Evolutionary conservation across 2,329 filamentous ascomycete species (phyloP), one percentile per base, ranked within the genome.

Genomic region (Alternaria gaisen): DNA sequence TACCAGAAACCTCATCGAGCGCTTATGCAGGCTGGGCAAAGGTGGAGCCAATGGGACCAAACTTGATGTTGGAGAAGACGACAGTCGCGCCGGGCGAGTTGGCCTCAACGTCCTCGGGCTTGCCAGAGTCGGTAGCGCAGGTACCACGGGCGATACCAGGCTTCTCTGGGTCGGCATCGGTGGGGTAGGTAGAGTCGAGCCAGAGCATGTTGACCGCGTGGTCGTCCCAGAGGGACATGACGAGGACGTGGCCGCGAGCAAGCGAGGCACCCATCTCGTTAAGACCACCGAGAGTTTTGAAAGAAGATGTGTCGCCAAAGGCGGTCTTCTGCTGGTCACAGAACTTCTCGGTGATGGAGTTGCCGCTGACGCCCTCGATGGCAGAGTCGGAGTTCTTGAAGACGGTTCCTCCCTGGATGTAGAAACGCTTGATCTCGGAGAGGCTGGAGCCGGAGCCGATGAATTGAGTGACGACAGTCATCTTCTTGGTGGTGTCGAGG

Each of bases 151-250:
- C 74, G 30, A 73, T 57, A 72, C 78, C 78, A 16, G 73, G 76
- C 60, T 69, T 72, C 46, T 28, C 58, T 16, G 75, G 57, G 66
- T 75, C 71, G 32, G 65, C 70, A 53, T 76, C 72, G 61, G 81
- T 80, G 50, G 89, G 89, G 82, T 86, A 90, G 74, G 81, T 85
- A 62, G 85, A 86, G 82, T 92, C 90, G 70, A 93, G 85, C 90
- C 90, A 92, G 71, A 90, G 85, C 89, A 92, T 92, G 80, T 89
- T 84, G 72, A 86, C 80, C 61, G 85, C 78, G 79, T 91, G 85
- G 80, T 91, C 89, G 72, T 90, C 87, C 84, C 84, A 86, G 60
- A 88, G 79, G 24, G 82, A 84, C 82, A 91, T 83, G 67, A 89
- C 87, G 14, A 91, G 82, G 38, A 89, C 88, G 86, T 90, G 88